Base-by-base conservation (phyloP, 192 early-diverging fungal species). In the Coemansia umbellata region DNA sequence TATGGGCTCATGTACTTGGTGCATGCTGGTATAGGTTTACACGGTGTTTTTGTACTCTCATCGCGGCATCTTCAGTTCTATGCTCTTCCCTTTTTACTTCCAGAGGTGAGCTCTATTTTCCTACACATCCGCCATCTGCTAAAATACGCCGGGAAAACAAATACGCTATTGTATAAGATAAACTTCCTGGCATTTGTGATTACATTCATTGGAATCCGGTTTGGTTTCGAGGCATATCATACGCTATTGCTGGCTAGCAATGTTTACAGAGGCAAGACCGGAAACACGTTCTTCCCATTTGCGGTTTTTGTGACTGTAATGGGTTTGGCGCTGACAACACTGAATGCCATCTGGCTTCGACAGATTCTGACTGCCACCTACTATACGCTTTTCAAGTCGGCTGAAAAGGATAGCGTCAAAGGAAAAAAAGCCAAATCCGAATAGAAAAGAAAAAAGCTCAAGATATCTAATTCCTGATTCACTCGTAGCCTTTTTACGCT, bases 21-120 rank as follows among this genome's bases (percentile, higher is more conserved):
- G 9, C 72, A 75, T 24, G 72, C 43, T 4, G 48, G 37, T 0
- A 18, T 75, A 22, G 72, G 72, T 33, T 60, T 68, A 21, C 60
- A 64, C 39, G 65, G 65, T 2, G 30, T 75, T 6, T 8, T 68
- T 22, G 39, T 75, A 3, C 10, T 75, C 32, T 64, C 58, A 1
- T 75, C 72, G 18, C 26, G 65, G 9, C 72, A 75, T 36, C 37
- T 75, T 37, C 72, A 75, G 52, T 75, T 61, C 22, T 75, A 68
- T 15, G 60, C 72, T 0, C 55, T 75, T 22, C 65, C 65, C 6
- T 75, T 48, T 47, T 31, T 75, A 47, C 57, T 75, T 27, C 72
- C 72, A 0, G 72, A 75, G 14, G 23, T 64, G 15, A 75, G 72
- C 61, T 75, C 72, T 0, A 53, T 75, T 6, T 68, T 75, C 44